These are phyloP conservation scores for Puccinia coronata DNA, from an alignment of 1,284 basidiomycete species.

Conservation along the genomic window DNA sequence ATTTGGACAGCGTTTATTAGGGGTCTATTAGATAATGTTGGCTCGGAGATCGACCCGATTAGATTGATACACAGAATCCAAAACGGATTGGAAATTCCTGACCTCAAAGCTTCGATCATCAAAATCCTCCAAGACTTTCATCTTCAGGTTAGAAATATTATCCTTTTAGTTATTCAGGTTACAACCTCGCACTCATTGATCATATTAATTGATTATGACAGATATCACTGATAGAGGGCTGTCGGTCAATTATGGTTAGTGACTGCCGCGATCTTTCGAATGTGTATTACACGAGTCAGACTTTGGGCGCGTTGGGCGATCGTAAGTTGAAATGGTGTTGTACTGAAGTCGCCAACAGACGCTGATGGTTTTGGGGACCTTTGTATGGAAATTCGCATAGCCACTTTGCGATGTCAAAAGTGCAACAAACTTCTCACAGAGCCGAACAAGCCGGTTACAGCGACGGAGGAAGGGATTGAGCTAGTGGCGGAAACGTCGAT, in stretches of 20 bases:
- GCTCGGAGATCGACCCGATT: conserved; percentile 92
- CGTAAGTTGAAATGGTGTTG: conserved; percentile 62
- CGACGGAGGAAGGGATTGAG: conserved; percentile 12
- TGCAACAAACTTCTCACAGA: conserved; percentile 31
- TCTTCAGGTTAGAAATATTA: conserved; percentile 63
- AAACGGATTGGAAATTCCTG: conserved; percentile 93
- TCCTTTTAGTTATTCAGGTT: neutral
- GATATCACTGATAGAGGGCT: conserved; percentile 84
- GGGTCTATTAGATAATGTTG: conserved; percentile 86
- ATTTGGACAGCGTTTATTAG: conserved; percentile 97
- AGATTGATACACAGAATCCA: conserved; percentile 89
- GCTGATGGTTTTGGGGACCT: neutral
- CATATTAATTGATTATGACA: conserved; percentile 59
- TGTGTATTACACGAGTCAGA: conserved; percentile 72
- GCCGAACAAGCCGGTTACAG: neutral
- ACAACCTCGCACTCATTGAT: neutral
- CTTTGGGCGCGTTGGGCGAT: conserved; percentile 71
- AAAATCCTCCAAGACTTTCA: conserved; percentile 97
- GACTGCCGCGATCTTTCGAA: conserved; percentile 75
- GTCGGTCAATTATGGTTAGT: conserved; percentile 78
- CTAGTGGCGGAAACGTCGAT: conserved; percentile 4
- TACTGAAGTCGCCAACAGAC: neutral
- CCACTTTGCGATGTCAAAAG: conserved; percentile 42
- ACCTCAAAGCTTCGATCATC: conserved; percentile 87
- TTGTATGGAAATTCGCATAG: neutral